These are phyloP conservation scores for Aphanomyces euteiches DNA, from an alignment of 352 stramenopile genomes.

Conservation along the genomic window DNA sequence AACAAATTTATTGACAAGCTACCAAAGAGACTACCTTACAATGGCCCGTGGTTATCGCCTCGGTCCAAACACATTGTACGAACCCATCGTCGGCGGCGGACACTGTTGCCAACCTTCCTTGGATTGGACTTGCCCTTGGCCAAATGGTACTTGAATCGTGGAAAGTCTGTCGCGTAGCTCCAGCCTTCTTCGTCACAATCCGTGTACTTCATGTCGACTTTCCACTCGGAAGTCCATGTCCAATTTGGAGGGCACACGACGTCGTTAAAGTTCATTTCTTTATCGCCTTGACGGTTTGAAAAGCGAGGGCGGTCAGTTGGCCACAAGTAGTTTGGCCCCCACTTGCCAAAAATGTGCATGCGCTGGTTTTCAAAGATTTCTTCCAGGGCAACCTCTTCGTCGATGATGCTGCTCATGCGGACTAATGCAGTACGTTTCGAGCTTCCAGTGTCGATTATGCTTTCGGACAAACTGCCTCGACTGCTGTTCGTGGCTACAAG, in stretches of 20 bases:
- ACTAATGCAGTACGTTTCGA: constrained; percentile 11
- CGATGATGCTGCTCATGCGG: constrained; percentile 25
- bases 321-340: constrained; percentile 77
- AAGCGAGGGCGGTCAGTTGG: constrained; percentile 77
- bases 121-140: constrained; percentile 74
- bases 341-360: constrained; percentile 85
- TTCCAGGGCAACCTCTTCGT: constrained; percentile 55
- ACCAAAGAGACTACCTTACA: not conserved
- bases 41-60: not conserved
- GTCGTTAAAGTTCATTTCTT: constrained; percentile 74
- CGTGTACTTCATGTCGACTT: constrained; percentile 85
- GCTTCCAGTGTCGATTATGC: not conserved
- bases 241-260: constrained; percentile 66
- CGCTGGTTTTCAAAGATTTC: constrained; percentile 88
- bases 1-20: too few species aligned
- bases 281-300: constrained; percentile 74
- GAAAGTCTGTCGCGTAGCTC: constrained; percentile 84
- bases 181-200: constrained; percentile 85
- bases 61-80: constrained; percentile 58
- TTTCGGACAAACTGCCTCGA: not conserved
- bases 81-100: constrained; percentile 77
- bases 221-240: constrained; percentile 83
- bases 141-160: constrained; percentile 78
- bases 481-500: too few species aligned
- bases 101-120: constrained; percentile 64